These are phyloP conservation scores for Buddleja alternifolia DNA, from an alignment of 257 asterid genomes.

Conservation along the genomic window DNA sequence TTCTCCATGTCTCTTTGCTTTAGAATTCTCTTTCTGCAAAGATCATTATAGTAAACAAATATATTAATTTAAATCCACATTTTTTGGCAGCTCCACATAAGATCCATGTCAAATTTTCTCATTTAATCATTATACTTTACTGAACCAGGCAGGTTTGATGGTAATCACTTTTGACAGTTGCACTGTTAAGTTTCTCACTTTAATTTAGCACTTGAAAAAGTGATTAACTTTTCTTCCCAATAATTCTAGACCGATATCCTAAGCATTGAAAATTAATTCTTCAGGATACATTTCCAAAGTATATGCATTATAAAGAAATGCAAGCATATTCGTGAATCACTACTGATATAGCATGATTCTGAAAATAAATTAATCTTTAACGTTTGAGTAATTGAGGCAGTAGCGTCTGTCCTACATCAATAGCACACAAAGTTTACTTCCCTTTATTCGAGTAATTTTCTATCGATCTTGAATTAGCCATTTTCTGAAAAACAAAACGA, in stretches of 20 bases:
- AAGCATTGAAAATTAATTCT: not conserved
- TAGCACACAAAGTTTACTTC: too few species aligned
- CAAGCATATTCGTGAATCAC: conserved; percentile 41
- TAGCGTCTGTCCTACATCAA: not conserved
- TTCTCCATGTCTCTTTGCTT: conserved; percentile 42
- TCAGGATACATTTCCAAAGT: conserved; percentile 19
- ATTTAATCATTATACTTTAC: conserved; percentile 16
- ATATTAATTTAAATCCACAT: not conserved
- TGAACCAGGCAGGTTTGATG: too few species aligned
- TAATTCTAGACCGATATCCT: conserved; percentile 23
- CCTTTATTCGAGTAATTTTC: too few species aligned
- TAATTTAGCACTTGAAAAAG: conserved; percentile 28
- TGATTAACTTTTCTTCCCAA: conserved; percentile 32
- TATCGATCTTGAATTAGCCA: too few species aligned
- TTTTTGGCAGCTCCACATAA: not conserved
- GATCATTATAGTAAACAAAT: conserved; percentile 6
- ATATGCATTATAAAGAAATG: conserved; percentile 18
- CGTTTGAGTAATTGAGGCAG: not conserved
- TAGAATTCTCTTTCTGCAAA: conserved; percentile 22
- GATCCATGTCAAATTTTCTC: not conserved
- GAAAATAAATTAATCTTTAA: not conserved
- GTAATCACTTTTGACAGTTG: conserved; percentile 10
- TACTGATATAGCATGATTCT: not conserved
- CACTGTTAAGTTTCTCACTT: conserved; percentile 11
- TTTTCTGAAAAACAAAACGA: too few species aligned